Evolutionary conservation across 2,329 filamentous ascomycete genomes (phyloP), one percentile per base, ranked within the genome.

Genomic region (Cercospora beticola): DNA sequence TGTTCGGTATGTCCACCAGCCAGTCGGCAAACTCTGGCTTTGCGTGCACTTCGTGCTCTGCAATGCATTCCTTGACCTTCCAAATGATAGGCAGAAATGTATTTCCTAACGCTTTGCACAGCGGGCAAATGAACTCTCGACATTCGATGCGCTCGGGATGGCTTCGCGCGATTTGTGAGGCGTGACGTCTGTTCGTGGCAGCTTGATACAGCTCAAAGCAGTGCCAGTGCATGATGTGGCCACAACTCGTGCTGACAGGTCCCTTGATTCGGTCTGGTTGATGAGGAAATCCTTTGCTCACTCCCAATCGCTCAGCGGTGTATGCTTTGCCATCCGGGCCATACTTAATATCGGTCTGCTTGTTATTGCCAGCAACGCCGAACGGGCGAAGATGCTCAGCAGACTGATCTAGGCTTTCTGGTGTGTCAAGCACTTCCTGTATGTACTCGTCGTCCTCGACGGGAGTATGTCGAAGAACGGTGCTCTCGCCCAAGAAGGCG

Each of bases 211-310:
- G 88, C 76, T 97, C 93, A 77, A 99, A 99, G 81, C 95, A 99
- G 73, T 88, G 89, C 78, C 92, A 98, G 79, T 99, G 95, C 95
- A 99, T 99, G 76, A 99, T 96, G 79, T 99, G 95, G 2, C 95
- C 95, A 79, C 95, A 99, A 9, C 94, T 93, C 40, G 92, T 92
- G 10, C 94, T 92, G 1, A 98, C 90, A 0, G 94, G 92, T 0
- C 94, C 95, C 18, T 87, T 84, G 36, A 88, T 88, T 10, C 68
- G 66, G 28, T 73, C 68, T 49, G 88, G 85, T 9, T 86, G 83
- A 6, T 89, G 85, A 2, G 92, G 90, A 76, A 97, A 99, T 0
- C 95, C 95, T 79, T 94, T 96, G 33, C 94, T 94, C 59, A 99
- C 87, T 5, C 89, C 89, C 80, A 97, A 91, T 60, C 91, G 88